Evolutionary conservation across 768 basidiomycete genomes (phyloP).

Genomic region (Suillus fuscotomentosus): DNA sequence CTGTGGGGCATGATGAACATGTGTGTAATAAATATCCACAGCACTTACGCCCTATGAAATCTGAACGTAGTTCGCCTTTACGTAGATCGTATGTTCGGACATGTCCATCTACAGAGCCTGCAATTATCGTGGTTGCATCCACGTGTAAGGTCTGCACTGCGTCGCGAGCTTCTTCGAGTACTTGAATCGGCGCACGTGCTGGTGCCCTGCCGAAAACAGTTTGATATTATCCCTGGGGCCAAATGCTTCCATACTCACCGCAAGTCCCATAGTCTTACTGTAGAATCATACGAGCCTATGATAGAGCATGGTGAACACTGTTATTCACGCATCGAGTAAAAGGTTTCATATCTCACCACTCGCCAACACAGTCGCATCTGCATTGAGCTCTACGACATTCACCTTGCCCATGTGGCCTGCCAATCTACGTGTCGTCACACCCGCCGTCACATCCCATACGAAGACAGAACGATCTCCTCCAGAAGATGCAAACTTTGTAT

Average conservation of each 20-base stretch:
- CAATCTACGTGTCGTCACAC: slow-evolving; percentile 77
- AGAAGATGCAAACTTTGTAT: slow-evolving; percentile 89
- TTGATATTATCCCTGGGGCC: neutral
- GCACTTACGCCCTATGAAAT: slow-evolving; percentile 85
- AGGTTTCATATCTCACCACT: slow-evolving; percentile 57
- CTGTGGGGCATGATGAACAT: slow-evolving; percentile 37
- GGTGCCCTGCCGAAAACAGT: slow-evolving; percentile 50
- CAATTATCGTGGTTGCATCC: slow-evolving; percentile 60
- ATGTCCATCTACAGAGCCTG: slow-evolving; percentile 90
- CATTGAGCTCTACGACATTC: slow-evolving; percentile 86
- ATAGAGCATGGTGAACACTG: neutral
- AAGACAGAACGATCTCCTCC: slow-evolving; percentile 94
- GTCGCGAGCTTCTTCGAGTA: slow-evolving; percentile 85
- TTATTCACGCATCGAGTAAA: neutral
- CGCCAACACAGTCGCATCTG: slow-evolving; percentile 82
- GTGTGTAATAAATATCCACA: neutral
- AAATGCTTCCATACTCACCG: slow-evolving; percentile 45
- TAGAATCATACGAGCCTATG: slow-evolving; percentile 90
- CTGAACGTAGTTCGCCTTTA: slow-evolving; percentile 85
- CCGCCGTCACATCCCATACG: slow-evolving; percentile 93
- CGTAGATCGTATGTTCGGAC: slow-evolving; percentile 94
- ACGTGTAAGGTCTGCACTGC: slow-evolving; percentile 80
- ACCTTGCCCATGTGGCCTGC: slow-evolving; percentile 91
- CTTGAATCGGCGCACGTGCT: slow-evolving; percentile 84
- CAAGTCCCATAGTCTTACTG: slow-evolving; percentile 90